Evolutionary conservation across 257 asterid species (phyloP).

Genomic region (Solanum rostratum): DNA sequence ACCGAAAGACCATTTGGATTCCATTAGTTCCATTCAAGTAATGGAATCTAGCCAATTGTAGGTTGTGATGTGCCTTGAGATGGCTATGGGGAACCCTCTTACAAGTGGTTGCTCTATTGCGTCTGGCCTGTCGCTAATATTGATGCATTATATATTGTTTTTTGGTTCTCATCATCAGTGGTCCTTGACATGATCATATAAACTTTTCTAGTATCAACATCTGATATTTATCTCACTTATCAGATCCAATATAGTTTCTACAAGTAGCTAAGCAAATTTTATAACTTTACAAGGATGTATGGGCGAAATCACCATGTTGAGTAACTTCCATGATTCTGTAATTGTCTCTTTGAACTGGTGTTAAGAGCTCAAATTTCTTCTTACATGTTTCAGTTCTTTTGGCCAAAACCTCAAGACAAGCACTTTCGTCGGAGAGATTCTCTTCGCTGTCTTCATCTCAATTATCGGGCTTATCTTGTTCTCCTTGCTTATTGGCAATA

Average conservation of each 20-base stretch:
- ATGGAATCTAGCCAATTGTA: background rate
- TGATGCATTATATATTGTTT: background rate
- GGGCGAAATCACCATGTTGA: background rate
- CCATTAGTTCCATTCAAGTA: background rate
- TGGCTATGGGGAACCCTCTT: background rate
- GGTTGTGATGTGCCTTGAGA: background rate
- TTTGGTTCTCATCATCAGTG: background rate
- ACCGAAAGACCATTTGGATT: background rate
- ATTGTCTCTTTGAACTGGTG: background rate
- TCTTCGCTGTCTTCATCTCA: slow-evolving; percentile 21
- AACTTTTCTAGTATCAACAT: background rate
- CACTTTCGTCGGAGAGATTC: slow-evolving; percentile 12
- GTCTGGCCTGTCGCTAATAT: background rate
- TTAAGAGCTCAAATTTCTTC: background rate
- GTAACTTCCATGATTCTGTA: background rate
- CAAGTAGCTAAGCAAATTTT: background rate
- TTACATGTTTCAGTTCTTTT: slow-evolving; percentile 14
- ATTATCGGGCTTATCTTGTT: slow-evolving; percentile 12
- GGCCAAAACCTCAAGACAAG: slow-evolving; percentile 30
- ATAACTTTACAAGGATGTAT: background rate
- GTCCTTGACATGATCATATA: background rate
- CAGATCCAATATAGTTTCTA: background rate
- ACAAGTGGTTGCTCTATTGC: background rate
- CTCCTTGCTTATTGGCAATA: background rate
- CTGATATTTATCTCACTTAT: background rate